phyloP scores from a whole-genome alignment of 73 alveolate genomes.

The Halteria grandinella region DNA sequence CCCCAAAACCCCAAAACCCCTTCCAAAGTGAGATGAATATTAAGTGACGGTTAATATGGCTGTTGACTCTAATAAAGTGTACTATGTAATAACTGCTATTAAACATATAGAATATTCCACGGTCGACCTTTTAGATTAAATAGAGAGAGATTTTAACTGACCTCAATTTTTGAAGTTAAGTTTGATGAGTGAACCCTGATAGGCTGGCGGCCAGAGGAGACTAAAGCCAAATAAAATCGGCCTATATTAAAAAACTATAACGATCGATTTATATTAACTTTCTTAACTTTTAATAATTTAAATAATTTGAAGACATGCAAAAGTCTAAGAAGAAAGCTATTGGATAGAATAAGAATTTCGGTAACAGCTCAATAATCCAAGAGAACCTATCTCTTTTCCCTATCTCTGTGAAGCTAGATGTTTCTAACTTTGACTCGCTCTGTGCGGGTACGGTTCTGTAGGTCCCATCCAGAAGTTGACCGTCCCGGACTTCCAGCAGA shows the following conservation, averaged over 20 bases:
- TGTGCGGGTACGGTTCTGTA: neutral
- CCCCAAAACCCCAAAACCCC: neutral
- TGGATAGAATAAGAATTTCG: conserved; percentile 62
- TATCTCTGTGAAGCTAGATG: too few species aligned
- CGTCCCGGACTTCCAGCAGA: conserved; percentile 59
- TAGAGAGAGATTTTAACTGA: too few species aligned
- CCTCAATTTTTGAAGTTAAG: too few species aligned
- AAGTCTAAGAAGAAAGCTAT: conserved; percentile 52
- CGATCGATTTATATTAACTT: conserved; percentile 13
- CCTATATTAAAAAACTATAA: neutral
- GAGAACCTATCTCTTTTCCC: too few species aligned
- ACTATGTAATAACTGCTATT: too few species aligned
- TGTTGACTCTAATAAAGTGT: neutral
- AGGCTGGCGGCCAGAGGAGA: too few species aligned
- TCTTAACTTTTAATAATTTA: neutral
- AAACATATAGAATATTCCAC: too few species aligned
- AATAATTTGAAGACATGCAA: neutral
- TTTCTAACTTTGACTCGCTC: too few species aligned
- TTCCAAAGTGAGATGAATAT: too few species aligned
- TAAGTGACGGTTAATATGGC: too few species aligned
- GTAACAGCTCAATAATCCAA: conserved; percentile 39
- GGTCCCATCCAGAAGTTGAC: conserved; percentile 54
- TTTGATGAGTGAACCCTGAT: too few species aligned
- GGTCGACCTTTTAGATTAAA: too few species aligned
- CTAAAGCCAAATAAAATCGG: neutral